Evolutionary conservation across 169 alveolate species (phyloP), one percentile per base, ranked within the genome.

Genomic region (Cryptosporidium felis): DNA sequence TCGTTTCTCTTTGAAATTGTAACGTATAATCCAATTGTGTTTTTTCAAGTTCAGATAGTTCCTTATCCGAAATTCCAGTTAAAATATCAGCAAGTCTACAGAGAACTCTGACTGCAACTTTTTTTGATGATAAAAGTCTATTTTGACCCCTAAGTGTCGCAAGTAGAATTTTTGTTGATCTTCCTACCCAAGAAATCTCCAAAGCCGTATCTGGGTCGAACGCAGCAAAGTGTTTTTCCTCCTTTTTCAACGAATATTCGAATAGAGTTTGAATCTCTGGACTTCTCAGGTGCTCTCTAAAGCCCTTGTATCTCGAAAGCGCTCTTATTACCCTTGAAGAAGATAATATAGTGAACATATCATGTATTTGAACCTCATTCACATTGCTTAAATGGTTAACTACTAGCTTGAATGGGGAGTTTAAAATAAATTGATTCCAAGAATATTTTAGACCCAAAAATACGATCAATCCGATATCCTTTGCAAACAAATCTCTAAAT

Each of bases 181-280:
- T 74, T 18, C 85, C 85, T 6, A 59, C 47, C 85, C 85, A 74
- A 5, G 85, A 74, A 28, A 74, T 21, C 38, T 74, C 85, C 53
- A 74, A 51, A 8, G 85, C 65, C 9, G 85, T 74, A 18, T 74
- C 85, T 2, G 85, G 85, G 41, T 74, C 85, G 56, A 53, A 74
- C 21, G 85, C 85, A 51, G 74, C 85, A 12, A 74, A 74, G 56
- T 74, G 34, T 36, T 38, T 49, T 49, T 74, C 85, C 59, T 74
- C 85, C 28, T 74, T 74, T 74, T 74, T 74, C 2, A 74, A 21
- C 23, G 85, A 74, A 53, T 74, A 53, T 56, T 74, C 85, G 5
- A 74, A 74, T 21, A 74, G 10, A 3, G 59, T 1, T 32, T 56
- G 49, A n/a, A 74, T 36, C 41, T 74, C 67, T 26, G 63, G 34